Evolutionary conservation across 73 alveolate species (phyloP).

Genomic region (Effrenium voratum): DNA sequence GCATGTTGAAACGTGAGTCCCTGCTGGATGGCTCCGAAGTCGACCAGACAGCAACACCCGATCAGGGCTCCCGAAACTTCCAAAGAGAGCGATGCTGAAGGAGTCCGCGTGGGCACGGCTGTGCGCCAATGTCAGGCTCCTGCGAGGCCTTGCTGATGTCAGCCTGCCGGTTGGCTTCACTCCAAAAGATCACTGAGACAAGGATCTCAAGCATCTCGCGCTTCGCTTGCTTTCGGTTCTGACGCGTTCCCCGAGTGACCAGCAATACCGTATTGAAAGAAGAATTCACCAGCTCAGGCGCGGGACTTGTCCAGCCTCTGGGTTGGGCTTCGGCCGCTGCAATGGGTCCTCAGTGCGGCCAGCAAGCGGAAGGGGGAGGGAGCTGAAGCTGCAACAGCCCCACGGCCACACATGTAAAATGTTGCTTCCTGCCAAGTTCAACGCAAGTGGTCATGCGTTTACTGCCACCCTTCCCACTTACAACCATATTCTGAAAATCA

Average conservation of each 20-base stretch:
- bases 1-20: not conserved
- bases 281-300: too few species aligned
- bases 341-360: slow-evolving; percentile 68
- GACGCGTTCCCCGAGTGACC: too few species aligned
- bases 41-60: too few species aligned
- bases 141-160: slow-evolving; percentile 88
- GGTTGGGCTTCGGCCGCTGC: slow-evolving; percentile 83
- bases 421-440: too few species aligned
- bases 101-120: not conserved
- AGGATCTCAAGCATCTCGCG: not conserved
- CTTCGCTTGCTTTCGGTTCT: too few species aligned
- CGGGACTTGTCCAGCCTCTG: slow-evolving; percentile 55
- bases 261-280: too few species aligned
- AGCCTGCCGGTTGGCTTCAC: too few species aligned
- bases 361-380: too few species aligned
- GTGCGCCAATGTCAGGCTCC: slow-evolving; percentile 64
- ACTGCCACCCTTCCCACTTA: not conserved
- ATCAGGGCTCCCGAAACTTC: not conserved
- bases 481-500: not conserved
- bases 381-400: too few species aligned
- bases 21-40: not conserved
- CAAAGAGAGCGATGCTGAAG: not conserved
- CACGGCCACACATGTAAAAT: too few species aligned
- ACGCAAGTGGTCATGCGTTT: too few species aligned
- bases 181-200: not conserved